These are phyloP conservation scores for Scutellaria galericulata DNA, from an alignment of 257 asterid species.

Conservation along the genomic window DNA sequence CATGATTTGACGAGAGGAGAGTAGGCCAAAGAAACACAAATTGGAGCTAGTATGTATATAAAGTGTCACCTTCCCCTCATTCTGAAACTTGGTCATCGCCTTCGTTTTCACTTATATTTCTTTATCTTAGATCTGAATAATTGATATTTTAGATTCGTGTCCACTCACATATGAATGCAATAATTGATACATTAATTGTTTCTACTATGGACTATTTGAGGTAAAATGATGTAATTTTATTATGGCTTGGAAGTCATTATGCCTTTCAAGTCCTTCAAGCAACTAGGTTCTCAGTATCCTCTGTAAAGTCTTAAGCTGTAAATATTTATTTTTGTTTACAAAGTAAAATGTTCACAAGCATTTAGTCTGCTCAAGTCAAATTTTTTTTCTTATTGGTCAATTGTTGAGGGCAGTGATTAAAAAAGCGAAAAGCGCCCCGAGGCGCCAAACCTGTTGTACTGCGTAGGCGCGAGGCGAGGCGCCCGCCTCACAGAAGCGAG, in stretches of 20 bases:
- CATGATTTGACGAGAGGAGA: constrained; percentile 6
- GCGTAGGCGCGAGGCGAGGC: too few relatives aligned
- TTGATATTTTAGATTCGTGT: background rate
- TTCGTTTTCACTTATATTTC: background rate
- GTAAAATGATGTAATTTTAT: too few relatives aligned
- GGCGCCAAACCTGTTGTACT: too few relatives aligned
- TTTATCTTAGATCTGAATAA: background rate
- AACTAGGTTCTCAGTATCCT: too few relatives aligned
- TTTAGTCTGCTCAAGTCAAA: background rate
- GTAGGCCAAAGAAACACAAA: constrained; percentile 3
- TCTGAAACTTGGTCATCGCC: background rate
- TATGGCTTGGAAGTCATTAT: too few relatives aligned
- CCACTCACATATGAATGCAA: background rate
- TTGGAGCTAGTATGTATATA: background rate
- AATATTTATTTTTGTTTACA: too few relatives aligned
- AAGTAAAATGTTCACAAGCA: background rate
- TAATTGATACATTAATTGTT: background rate
- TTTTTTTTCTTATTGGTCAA: background rate
- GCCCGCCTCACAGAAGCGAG: too few relatives aligned
- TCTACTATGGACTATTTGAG: too few relatives aligned
- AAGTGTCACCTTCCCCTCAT: background rate
- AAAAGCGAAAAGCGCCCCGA: too few relatives aligned
- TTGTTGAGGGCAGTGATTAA: background rate
- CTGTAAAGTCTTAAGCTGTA: too few relatives aligned
- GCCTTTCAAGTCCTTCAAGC: too few relatives aligned